A percentile compares a stretch with the other conserved stretches of the same genome.
Conservation (phyloP, 164 flowering plant genomes). For the Annona squamosa region DNA sequence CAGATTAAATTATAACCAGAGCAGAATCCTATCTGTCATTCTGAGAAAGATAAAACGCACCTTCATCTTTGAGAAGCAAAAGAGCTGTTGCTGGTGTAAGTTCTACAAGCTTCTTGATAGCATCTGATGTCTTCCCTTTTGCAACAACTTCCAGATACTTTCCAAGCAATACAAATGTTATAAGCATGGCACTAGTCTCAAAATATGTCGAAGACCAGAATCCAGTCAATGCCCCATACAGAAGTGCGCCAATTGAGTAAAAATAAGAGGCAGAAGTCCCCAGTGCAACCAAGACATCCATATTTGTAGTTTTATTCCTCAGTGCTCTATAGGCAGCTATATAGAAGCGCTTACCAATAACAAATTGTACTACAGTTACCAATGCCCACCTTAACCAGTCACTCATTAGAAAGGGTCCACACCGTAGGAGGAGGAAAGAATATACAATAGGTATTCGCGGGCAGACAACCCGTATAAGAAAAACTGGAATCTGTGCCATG, state of each 20-base stretch:
- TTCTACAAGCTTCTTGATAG: constrained; percentile 91
- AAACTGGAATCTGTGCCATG: constrained; percentile 63
- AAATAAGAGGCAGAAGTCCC: constrained; percentile 96
- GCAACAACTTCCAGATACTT: constrained; percentile 95
- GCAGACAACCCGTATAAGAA: constrained; percentile 77
- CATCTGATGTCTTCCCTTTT: constrained; percentile 96
- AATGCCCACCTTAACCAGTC: constrained; percentile 94
- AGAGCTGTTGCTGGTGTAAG: constrained; percentile 89
- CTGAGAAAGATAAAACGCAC: constrained; percentile 21
- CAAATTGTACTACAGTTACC: constrained; percentile 84
- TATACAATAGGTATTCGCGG: constrained; percentile 78
- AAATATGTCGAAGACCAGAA: constrained; percentile 95
- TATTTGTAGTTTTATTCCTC: constrained; percentile 83
- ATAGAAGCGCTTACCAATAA: constrained; percentile 88
- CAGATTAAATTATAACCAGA: background rate
- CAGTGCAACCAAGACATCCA: constrained; percentile 97
- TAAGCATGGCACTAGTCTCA: constrained; percentile 97
- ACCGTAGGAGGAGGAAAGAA: constrained; percentile 65
- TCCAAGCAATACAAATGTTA: constrained; percentile 91
- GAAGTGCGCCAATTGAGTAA: constrained; percentile 84
- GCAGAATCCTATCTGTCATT: background rate
- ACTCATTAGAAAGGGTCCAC: constrained; percentile 92
- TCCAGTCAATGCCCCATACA: constrained; percentile 90
- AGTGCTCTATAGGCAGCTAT: constrained; percentile 87
- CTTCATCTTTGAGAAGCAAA: constrained; percentile 68